Evolutionary conservation across 192 early-diverging fungal genomes (phyloP).

Genomic region (Chytriomyces sp.): DNA sequence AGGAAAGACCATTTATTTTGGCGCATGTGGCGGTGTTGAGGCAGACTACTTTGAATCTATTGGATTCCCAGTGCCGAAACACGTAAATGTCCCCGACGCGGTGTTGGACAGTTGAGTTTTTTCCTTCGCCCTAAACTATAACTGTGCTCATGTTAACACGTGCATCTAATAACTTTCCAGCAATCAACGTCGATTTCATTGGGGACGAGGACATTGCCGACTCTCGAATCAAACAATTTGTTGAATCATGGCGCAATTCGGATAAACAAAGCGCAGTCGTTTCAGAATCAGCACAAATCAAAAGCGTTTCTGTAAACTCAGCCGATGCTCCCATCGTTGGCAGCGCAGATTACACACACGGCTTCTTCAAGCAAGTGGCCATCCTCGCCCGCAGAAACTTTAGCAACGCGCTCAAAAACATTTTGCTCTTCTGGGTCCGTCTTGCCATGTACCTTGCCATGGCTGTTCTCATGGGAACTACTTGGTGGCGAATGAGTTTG

Average conservation of each 20-base stretch:
- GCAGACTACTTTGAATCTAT: constrained; percentile 54
- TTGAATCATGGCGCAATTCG: not conserved
- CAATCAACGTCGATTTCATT: constrained; percentile 30
- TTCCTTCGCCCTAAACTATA: not conserved
- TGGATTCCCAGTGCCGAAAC: constrained; percentile 9
- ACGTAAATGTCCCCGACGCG: constrained; percentile 18
- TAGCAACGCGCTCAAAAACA: constrained; percentile 32
- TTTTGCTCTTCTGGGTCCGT: constrained; percentile 46
- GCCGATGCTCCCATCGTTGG: constrained; percentile 13
- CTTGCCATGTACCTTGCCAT: constrained; percentile 49
- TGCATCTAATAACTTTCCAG: constrained; percentile 61
- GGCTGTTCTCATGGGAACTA: constrained; percentile 45
- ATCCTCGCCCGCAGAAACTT: constrained; percentile 31
- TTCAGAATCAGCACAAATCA: not conserved
- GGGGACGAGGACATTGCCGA: constrained; percentile 20
- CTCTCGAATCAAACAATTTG: constrained; percentile 12
- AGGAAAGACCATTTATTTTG: constrained; percentile 59
- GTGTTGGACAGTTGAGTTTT: constrained; percentile 12
- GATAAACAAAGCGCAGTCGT: not conserved
- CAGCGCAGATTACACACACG: constrained; percentile 31
- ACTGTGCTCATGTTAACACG: constrained; percentile 52
- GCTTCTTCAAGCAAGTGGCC: constrained; percentile 37
- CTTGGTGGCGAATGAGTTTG: constrained; percentile 35
- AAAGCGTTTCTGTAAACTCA: not conserved
- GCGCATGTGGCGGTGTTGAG: constrained; percentile 47